These are phyloP conservation scores for Candida glaebosa DNA, from an alignment of 805 yeast species.

Conservation along the genomic window DNA sequence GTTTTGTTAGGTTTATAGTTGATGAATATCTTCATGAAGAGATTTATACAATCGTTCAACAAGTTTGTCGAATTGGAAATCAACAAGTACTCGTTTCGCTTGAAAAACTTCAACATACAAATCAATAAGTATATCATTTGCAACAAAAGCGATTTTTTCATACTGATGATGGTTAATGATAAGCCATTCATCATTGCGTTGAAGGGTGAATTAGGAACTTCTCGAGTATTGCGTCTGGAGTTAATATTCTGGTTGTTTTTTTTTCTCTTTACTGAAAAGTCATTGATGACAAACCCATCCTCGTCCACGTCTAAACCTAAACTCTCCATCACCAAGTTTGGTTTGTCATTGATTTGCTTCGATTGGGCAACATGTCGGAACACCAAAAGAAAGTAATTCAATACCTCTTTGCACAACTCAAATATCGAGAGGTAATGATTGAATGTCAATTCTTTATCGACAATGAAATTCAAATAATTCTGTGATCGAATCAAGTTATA, in stretches of 20 bases:
- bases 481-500: conserved; percentile 39
- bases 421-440: conserved; percentile 32
- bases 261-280: conserved; percentile 38
- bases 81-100: conserved; percentile 19
- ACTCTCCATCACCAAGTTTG: conserved; percentile 27
- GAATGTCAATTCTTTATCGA: conserved; percentile 38
- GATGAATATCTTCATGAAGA: conserved; percentile 35
- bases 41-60: conserved; percentile 23
- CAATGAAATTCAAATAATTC: conserved; percentile 41
- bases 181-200: conserved; percentile 41
- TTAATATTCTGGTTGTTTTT: conserved; percentile 11
- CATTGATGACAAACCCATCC: conserved; percentile 44
- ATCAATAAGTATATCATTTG: conserved; percentile 42
- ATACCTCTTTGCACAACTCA: conserved; percentile 35
- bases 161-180: conserved; percentile 40
- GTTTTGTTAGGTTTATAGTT: conserved; percentile 30
- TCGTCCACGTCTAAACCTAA: conserved; percentile 41
- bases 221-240: conserved; percentile 17
- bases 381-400: conserved; percentile 34
- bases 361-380: conserved; percentile 30
- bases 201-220: conserved; percentile 37
- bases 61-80: conserved; percentile 17
- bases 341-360: conserved; percentile 6
- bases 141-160: conserved; percentile 38
- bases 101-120: conserved; percentile 35